A percentile compares a stretch with the other conserved stretches of the same genome.
Evolutionary conservation across 805 yeast genomes (phyloP).

Genomic region (Saturnispora saitoi): DNA sequence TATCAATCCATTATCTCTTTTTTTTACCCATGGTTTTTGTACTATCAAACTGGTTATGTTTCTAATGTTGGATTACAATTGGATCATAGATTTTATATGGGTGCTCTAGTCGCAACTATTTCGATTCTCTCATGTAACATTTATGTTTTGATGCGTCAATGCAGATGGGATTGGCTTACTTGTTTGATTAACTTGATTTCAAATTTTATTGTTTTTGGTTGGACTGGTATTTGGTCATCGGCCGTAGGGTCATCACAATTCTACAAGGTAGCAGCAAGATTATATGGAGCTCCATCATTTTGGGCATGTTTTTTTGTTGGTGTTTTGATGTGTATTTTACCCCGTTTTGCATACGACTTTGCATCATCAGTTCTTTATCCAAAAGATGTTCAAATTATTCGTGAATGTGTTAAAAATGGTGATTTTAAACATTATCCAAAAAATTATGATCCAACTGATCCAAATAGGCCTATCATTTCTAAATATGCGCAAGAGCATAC

Average conservation of each 20-base stretch:
- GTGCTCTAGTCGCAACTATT: slow-evolving; percentile 57
- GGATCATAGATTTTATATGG: slow-evolving; percentile 70
- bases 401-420: slow-evolving; percentile 63
- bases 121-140: slow-evolving; percentile 60
- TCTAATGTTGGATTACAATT: slow-evolving; percentile 38
- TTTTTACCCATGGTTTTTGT: slow-evolving; percentile 62
- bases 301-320: slow-evolving; percentile 68
- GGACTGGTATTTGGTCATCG: slow-evolving; percentile 80
- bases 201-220: slow-evolving; percentile 50
- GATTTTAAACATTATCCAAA: slow-evolving; percentile 58
- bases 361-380: slow-evolving; percentile 47
- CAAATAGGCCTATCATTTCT: slow-evolving; percentile 47
- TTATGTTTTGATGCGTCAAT: slow-evolving; percentile 58
- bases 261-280: slow-evolving; percentile 55
- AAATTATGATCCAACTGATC: slow-evolving; percentile 75
- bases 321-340: slow-evolving; percentile 52
- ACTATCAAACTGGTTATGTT: slow-evolving; percentile 33
- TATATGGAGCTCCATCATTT: slow-evolving; percentile 51
- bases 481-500: slow-evolving; percentile 32
- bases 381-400: slow-evolving; percentile 59
- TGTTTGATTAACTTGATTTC: slow-evolving; percentile 48
- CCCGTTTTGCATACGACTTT: slow-evolving; percentile 57
- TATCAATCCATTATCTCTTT: slow-evolving; percentile 68
- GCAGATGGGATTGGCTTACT: slow-evolving; percentile 77
- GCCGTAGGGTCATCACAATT: slow-evolving; percentile 44